Conservation (phyloP, 2,329 filamentous ascomycete genomes). For the Cytospora schulzeri region DNA sequence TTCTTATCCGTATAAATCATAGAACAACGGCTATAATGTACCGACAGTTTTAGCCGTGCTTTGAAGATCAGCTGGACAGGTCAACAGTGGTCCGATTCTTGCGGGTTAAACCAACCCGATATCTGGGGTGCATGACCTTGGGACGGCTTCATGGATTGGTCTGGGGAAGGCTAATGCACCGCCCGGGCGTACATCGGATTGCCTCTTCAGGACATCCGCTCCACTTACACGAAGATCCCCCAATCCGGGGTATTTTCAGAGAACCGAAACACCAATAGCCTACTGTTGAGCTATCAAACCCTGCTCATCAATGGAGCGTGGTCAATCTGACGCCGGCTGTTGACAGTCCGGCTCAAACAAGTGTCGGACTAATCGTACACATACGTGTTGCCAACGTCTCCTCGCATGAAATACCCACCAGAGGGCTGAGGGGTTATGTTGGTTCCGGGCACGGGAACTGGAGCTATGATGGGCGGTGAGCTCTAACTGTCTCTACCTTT, state of each 20-base stretch:
- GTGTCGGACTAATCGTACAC: background rate
- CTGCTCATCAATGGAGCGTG: background rate
- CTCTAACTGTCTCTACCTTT: background rate
- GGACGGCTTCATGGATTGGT: background rate
- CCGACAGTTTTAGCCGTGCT: background rate
- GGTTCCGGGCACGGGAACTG: background rate
- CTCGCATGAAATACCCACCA: background rate
- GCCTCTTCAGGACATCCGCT: background rate
- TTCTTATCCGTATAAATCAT: background rate
- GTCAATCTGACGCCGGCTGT: background rate
- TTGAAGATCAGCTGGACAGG: background rate
- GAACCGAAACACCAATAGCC: background rate
- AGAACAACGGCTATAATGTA: background rate
- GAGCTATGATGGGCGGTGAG: no score
- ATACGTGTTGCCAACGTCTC: background rate
- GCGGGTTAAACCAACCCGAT: background rate
- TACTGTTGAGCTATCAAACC: background rate
- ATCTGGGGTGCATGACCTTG: background rate
- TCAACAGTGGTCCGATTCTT: background rate
- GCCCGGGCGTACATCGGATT: background rate
- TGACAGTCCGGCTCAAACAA: background rate
- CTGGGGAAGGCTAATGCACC: background rate
- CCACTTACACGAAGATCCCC: background rate
- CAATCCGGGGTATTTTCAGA: background rate
- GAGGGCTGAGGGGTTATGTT: background rate